Base-by-base conservation (phyloP, 2,329 filamentous ascomycete species). In the Diaporthe sp. region DNA sequence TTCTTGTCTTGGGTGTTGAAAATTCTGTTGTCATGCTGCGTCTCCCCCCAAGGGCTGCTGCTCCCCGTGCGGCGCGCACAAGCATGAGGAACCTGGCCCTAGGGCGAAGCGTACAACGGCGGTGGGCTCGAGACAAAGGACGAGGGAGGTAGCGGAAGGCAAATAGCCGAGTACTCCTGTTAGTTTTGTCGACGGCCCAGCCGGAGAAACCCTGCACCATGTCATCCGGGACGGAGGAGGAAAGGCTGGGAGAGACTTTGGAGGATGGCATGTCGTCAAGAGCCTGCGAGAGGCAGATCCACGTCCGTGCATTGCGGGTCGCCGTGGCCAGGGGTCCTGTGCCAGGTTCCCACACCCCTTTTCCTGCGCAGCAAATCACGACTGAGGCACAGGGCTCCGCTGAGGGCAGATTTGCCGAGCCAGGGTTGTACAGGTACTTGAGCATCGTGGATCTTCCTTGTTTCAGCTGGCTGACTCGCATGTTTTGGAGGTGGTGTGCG, bases 191-290 rank as follows among this genome's bases (percentile, higher is more conserved):
- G 76, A 78, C 79, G 75, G 77, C 78, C 61, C 65, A 44, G 71
- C 58, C 77, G 77, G 79, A 82, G 78, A 81, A 85, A 81, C 84
- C 84, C 81, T 82, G 84, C 85, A 85, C 85, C 85, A 84, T 85
- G 84, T 83, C 81, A 80, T 83, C 80, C 81, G 78, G 77, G 63
- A 71, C 61, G 65, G 57, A 74, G 75, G 72, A 49, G 74, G 76
- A 71, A 73, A 72, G 76, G 72, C 71, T 77, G 78, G 74, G 77
- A 75, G 75, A 76, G 76, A 76, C 76, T 74, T 77, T 75, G 47
- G 68, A 76, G 76, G 70, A 81, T 81, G 78, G 81, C 79, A 82
- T 83, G 82, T 83, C 82, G 83, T 84, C 82, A 82, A 83, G 72
- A 76, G 73, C 37, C 61, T 75, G 73, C 65, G 53, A 65, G 67